Evolutionary conservation across 257 asterid species (phyloP).

Genomic region (Penstemon barbatus): DNA sequence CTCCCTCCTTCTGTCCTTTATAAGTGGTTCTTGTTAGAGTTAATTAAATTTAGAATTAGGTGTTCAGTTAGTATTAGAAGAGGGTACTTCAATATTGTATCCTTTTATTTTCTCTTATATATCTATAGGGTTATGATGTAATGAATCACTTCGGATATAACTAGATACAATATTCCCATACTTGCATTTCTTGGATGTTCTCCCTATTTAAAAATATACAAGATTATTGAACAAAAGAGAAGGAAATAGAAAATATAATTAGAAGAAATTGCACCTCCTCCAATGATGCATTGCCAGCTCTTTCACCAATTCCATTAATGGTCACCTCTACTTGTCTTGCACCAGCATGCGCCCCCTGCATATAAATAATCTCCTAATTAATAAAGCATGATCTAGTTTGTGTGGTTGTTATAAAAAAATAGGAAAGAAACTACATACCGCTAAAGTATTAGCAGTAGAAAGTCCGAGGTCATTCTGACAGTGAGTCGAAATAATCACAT

Average conservation of each 20-base stretch:
- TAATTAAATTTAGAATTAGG: no score
- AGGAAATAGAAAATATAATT: background rate
- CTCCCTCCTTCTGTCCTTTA: no score
- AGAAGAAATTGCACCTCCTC: slow-evolving; percentile 73
- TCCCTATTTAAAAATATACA: no score
- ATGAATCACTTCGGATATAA: no score
- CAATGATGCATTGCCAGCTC: slow-evolving; percentile 97
- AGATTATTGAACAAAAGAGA: background rate
- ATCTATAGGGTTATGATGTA: no score
- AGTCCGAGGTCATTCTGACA: slow-evolving; percentile 99
- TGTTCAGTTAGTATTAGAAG: no score
- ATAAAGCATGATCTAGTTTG: slow-evolving; percentile 18
- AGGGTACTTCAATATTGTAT: no score
- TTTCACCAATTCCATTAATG: slow-evolving; percentile 95
- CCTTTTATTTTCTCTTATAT: no score
- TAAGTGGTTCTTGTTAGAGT: no score
- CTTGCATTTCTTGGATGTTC: no score
- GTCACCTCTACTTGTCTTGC: slow-evolving; percentile 97
- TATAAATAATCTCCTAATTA: slow-evolving; percentile 28
- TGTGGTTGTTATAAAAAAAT: slow-evolving; percentile 11
- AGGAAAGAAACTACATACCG: slow-evolving; percentile 44
- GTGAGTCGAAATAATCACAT: slow-evolving; percentile 89
- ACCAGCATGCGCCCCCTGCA: slow-evolving; percentile 91
- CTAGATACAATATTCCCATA: no score
- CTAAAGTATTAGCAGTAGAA: slow-evolving; percentile 84